These are phyloP conservation scores for Nitzschia inconspicua DNA, from an alignment of 108 stramenopile species.

Conservation along the genomic window DNA sequence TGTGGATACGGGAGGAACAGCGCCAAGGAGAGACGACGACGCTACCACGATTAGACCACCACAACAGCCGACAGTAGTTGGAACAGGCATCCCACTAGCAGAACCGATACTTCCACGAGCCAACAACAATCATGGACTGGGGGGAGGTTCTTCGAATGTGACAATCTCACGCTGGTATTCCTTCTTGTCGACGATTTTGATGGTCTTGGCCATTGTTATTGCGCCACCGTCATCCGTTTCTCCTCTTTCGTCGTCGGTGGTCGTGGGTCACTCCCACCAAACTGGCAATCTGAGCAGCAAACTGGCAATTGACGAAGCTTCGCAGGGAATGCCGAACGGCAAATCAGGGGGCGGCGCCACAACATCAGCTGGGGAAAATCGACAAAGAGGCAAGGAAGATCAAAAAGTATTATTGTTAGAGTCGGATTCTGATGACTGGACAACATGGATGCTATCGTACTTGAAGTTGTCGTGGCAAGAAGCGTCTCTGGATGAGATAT, in stretches of 20 bases:
- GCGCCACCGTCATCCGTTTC: not conserved
- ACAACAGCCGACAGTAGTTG: not conserved
- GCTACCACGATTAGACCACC: not conserved
- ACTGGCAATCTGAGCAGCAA: not conserved
- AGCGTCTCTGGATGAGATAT: no score
- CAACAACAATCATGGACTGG: not conserved
- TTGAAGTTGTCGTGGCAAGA: no score
- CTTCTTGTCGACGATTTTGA: conserved; percentile 16
- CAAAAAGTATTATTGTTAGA: not conserved
- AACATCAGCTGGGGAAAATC: not conserved
- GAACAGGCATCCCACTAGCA: not conserved
- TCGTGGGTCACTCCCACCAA: no score
- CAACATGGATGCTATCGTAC: no score
- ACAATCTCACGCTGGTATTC: conserved; percentile 13
- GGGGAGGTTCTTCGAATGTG: not conserved
- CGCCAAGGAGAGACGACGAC: not conserved
- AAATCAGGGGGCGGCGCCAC: not conserved
- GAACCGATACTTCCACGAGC: not conserved
- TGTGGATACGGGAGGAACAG: not conserved
- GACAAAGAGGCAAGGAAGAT: not conserved
- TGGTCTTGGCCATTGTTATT: conserved; percentile 15
- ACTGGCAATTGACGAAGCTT: not conserved
- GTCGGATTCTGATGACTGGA: no score
- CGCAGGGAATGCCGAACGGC: not conserved
- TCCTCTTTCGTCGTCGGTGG: not conserved